A percentile compares a stretch with the other conserved stretches of the same genome.
phyloP scores from a whole-genome alignment of 2,329 filamentous ascomycete species.

The Ceratocystis cacaofunesta region DNA sequence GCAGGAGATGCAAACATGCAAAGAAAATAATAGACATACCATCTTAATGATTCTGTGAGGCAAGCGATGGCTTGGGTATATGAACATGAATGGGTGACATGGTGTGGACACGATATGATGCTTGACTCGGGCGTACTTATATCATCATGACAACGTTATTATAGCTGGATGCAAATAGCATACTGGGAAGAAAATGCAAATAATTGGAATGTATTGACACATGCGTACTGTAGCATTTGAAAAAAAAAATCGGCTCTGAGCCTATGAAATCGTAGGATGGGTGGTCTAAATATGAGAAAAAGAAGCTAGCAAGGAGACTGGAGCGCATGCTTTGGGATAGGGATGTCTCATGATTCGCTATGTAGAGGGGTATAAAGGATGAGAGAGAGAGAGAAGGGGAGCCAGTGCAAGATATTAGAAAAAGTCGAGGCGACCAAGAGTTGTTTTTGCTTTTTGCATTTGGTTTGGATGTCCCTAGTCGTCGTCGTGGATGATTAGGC shows the following conservation, averaged over 20 bases:
- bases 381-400: background rate
- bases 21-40: constrained; percentile 17
- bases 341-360: background rate
- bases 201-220: background rate
- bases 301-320: background rate
- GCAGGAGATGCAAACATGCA: constrained; percentile 6
- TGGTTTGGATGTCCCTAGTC: constrained; percentile 37
- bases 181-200: background rate
- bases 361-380: background rate
- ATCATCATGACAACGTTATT: no score
- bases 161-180: background rate
- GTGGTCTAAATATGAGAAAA: background rate
- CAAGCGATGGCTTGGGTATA: background rate
- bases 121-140: no score
- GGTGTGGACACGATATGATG: no score
- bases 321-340: background rate
- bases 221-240: background rate
- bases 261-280: background rate
- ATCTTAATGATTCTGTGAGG: constrained; percentile 14
- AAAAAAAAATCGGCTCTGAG: background rate
- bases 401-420: background rate
- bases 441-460: background rate
- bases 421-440: background rate
- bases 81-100: background rate
- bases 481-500: constrained; percentile 71